Base-by-base conservation (phyloP, 73 alveolate species). In the Symbiodinium pilosum region DNA sequence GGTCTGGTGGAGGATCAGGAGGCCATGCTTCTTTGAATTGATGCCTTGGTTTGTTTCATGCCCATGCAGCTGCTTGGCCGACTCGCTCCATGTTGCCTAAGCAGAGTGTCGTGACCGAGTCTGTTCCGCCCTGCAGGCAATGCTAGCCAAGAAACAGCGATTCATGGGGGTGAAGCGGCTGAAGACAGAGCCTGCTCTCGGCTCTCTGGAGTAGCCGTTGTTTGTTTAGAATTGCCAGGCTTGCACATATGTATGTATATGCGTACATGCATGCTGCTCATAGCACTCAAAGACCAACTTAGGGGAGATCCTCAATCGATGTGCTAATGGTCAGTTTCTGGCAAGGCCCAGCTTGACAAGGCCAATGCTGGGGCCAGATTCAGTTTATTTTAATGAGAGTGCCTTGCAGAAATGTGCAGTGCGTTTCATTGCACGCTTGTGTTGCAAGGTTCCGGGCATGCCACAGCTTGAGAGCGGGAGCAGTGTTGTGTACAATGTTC, bases 1-100 rank as follows among this genome's bases (percentile, higher is more conserved):
- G 97, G 97, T 9, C 77, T 91, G 0, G 89, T 91, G 42, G 97
- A 91, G 88, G 81, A 34, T 34, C 97, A 91, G 34, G 51, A 43
- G 40, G 97, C 30, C 26, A 36, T 12, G 59, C 85, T 11, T 42
- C 28, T 3, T 6, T 7, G 32, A 7, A 6, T 16, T 28, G 43
- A 71, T 9, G 16, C 3, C n/a, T n/a, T n/a, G n/a, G n/a, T n/a
- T n/a, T n/a, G n/a, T n/a, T n/a, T n/a, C n/a, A n/a, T n/a, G n/a
- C n/a, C n/a, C n/a, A n/a, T n/a, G n/a, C n/a, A n/a, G n/a, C n/a
- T n/a, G n/a, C n/a, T n/a, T n/a, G n/a, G n/a, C n/a, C n/a, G n/a
- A n/a, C n/a, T n/a, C n/a, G n/a, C n/a, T n/a, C n/a, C n/a, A n/a
- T n/a, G n/a, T n/a, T n/a, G n/a, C n/a, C n/a, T n/a, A n/a, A n/a